These are phyloP conservation scores for Linum usitatissimum DNA, from an alignment of 345 rosid species.

Conservation along the genomic window DNA sequence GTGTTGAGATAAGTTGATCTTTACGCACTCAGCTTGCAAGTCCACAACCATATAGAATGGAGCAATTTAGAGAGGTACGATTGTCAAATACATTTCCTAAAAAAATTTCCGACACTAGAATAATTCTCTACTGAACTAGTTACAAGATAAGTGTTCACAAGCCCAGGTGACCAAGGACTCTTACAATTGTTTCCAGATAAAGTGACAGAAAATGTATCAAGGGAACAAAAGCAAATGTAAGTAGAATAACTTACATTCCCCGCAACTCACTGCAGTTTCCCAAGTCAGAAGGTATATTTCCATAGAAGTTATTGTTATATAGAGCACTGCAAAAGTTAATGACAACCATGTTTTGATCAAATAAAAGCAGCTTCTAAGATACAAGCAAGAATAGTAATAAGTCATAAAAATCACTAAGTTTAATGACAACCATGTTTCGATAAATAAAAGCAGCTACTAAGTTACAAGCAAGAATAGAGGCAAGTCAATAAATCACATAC, in stretches of 20 bases:
- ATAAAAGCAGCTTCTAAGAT: background rate
- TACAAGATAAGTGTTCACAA: no score
- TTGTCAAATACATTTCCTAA: no score
- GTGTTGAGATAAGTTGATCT: background rate
- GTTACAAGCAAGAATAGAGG: constrained; percentile 10
- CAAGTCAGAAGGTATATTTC: constrained; percentile 71
- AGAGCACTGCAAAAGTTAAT: constrained; percentile 43
- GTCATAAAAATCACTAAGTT: no score
- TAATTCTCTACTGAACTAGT: no score
- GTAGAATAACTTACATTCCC: constrained; percentile 45
- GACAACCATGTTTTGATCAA: background rate
- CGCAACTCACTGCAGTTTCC: constrained; percentile 78
- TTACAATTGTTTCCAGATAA: no score
- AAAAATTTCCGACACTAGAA: no score
- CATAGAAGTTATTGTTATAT: constrained; percentile 69
- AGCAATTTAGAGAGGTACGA: background rate
- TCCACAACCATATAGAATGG: background rate
- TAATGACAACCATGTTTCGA: constrained; percentile 6
- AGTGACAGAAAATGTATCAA: background rate
- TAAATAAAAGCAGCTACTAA: constrained; percentile 16
- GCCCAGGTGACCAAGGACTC: background rate
- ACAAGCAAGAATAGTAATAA: no score
- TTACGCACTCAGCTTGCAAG: background rate
- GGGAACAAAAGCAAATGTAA: background rate
- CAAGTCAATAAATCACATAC: constrained; percentile 37